phyloP scores from a whole-genome alignment of 225 moss, liverwort and hornwort species.

The Lunularia cruciata region DNA sequence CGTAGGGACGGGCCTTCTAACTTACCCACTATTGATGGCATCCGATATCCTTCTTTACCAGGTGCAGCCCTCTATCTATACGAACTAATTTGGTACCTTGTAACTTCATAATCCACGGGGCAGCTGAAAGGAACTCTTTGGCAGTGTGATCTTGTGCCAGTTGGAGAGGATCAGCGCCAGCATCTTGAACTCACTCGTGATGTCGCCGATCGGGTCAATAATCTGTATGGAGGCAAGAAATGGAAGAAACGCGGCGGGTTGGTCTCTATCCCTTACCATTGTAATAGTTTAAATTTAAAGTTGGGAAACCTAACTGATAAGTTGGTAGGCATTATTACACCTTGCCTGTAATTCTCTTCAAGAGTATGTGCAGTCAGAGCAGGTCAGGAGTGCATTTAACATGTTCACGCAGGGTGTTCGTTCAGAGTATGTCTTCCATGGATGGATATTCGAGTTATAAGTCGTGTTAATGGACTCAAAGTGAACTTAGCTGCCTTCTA shows the following conservation, averaged over 20 bases:
- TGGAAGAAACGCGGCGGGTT: constrained; percentile 99
- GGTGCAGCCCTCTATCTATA: constrained; percentile 36
- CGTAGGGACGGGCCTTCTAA: constrained; percentile 87
- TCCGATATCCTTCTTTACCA: constrained; percentile 96
- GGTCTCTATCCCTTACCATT: constrained; percentile 25
- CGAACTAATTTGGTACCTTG: too few relatives aligned
- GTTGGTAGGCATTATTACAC: too few relatives aligned
- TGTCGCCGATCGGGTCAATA: constrained; percentile 88
- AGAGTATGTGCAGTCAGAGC: too few relatives aligned
- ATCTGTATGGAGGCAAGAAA: constrained; percentile 86
- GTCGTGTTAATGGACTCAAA: too few relatives aligned
- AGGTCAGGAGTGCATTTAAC: too few relatives aligned
- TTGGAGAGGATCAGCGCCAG: constrained; percentile 99
- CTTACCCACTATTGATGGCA: constrained; percentile 95
- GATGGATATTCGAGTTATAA: too few relatives aligned
- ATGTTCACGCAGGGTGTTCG: too few relatives aligned
- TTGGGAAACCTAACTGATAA: too few relatives aligned
- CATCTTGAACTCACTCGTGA: constrained; percentile 95
- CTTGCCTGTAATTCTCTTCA: too few relatives aligned
- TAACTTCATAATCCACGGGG: too few relatives aligned
- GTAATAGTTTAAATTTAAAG: background rate
- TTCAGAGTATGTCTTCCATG: too few relatives aligned
- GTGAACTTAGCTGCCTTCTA: too few relatives aligned
- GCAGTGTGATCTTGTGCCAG: constrained; percentile 99
- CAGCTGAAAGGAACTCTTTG: constrained; percentile 25